Conservation (phyloP, 148 eudicot genomes). For the Diospyros kaki region DNA sequence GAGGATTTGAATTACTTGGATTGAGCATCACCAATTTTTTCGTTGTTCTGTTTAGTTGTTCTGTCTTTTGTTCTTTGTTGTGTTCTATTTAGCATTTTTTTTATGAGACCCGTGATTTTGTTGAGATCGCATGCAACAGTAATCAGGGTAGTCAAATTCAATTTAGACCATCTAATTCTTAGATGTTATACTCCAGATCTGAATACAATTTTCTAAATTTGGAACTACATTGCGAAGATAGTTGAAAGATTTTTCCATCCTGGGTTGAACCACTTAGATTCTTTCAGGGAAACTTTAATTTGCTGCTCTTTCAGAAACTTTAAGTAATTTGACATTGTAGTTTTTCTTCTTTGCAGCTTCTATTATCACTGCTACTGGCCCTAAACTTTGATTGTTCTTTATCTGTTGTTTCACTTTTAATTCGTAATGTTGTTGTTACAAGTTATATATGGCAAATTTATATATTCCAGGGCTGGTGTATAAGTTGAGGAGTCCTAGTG, state of each 20-base stretch:
- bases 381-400: neutral
- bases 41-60: no score
- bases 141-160: no score
- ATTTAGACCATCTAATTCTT: no score
- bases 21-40: neutral
- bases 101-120: no score
- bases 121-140: no score
- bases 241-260: neutral
- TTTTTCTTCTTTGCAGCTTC: neutral
- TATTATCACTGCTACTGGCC: neutral
- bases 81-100: no score
- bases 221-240: neutral
- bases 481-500: conserved; percentile 71
- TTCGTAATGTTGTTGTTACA: neutral
- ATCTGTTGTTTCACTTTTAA: neutral
- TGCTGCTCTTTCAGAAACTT: neutral
- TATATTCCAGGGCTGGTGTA: conserved; percentile 66
- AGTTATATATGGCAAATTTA: conserved; percentile 2
- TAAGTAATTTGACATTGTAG: neutral
- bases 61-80: no score
- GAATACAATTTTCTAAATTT: neutral
- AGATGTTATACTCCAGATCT: no score
- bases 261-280: neutral
- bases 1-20: neutral
- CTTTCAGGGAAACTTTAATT: neutral